These are phyloP conservation scores for Myxozyma neotropica DNA, from an alignment of 805 yeast species.

Conservation along the genomic window DNA sequence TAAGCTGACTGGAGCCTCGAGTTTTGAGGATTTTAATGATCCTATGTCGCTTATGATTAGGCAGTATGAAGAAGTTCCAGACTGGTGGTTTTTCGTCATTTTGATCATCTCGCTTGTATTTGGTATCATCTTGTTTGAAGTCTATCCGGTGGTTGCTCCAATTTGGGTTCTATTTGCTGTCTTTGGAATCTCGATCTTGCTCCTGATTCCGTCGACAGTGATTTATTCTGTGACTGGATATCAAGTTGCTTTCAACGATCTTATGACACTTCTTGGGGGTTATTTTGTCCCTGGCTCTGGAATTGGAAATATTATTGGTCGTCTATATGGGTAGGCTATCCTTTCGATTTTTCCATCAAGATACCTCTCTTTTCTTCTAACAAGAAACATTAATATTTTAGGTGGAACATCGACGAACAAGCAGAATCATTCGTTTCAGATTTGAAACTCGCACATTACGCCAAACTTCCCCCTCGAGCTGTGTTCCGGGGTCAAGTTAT, in stretches of 20 bases:
- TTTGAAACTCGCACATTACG: conserved; percentile 57
- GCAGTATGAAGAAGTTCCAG: conserved; percentile 64
- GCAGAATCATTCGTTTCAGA: conserved; percentile 45
- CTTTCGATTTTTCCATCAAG: no score
- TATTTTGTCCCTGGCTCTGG: conserved; percentile 63
- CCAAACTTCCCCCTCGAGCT: conserved; percentile 53
- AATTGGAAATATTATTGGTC: conserved; percentile 52
- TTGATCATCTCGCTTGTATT: conserved; percentile 47
- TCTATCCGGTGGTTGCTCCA: conserved; percentile 52
- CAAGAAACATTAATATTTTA: no score
- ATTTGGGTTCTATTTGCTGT: conserved; percentile 66
- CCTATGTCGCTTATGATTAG: conserved; percentile 45
- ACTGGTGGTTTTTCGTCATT: conserved; percentile 59
- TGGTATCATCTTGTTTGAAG: conserved; percentile 41
- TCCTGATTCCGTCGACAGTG: conserved; percentile 64
- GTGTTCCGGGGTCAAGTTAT: conserved; percentile 56
- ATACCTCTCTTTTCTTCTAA: no score
- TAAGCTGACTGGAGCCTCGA: conserved; percentile 32
- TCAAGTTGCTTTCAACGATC: conserved; percentile 60
- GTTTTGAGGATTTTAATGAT: conserved; percentile 16
- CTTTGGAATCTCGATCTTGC: conserved; percentile 54
- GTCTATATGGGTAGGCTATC: conserved; percentile 49
- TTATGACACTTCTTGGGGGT: conserved; percentile 65
- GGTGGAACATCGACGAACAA: conserved; percentile 51
- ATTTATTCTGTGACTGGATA: conserved; percentile 66